Conservation (phyloP, 2,329 filamentous ascomycete species). For the Pestalotiopsis sp. region DNA sequence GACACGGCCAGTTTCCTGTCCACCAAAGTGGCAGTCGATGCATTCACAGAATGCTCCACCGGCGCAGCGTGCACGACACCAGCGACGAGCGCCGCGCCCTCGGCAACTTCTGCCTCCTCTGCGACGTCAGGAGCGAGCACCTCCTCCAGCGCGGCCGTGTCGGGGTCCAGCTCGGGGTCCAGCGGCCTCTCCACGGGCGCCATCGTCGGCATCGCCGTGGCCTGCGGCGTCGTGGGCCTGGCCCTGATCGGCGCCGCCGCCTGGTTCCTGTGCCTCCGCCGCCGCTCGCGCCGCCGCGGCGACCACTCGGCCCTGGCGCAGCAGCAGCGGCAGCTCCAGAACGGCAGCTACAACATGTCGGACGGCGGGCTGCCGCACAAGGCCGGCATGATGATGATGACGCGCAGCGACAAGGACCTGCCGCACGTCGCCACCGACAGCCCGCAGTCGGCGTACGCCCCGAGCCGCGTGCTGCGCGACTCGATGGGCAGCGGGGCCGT, state of each 20-base stretch:
- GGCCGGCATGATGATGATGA: slow-evolving; percentile 36
- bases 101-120: neutral
- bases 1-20: neutral
- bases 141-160: neutral
- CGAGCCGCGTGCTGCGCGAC: slow-evolving; percentile 34
- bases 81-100: neutral
- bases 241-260: slow-evolving; percentile 39
- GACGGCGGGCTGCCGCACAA: slow-evolving; percentile 27
- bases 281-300: slow-evolving; percentile 33
- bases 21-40: neutral
- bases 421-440: slow-evolving; percentile 39
- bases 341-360: slow-evolving; percentile 23
- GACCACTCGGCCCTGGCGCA: slow-evolving; percentile 21
- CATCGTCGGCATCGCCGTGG: slow-evolving; percentile 51
- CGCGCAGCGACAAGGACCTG: slow-evolving; percentile 45
- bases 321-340: slow-evolving; percentile 10
- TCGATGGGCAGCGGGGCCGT: slow-evolving; percentile 10
- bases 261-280: slow-evolving; percentile 46
- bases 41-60: neutral
- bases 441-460: slow-evolving; percentile 46
- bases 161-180: neutral
- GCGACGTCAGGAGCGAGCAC: neutral
- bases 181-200: slow-evolving; percentile 42
- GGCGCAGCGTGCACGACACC: neutral
- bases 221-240: slow-evolving; percentile 30